Conservation (phyloP, 805 yeast genomes). For the Barnettozyma populi region DNA sequence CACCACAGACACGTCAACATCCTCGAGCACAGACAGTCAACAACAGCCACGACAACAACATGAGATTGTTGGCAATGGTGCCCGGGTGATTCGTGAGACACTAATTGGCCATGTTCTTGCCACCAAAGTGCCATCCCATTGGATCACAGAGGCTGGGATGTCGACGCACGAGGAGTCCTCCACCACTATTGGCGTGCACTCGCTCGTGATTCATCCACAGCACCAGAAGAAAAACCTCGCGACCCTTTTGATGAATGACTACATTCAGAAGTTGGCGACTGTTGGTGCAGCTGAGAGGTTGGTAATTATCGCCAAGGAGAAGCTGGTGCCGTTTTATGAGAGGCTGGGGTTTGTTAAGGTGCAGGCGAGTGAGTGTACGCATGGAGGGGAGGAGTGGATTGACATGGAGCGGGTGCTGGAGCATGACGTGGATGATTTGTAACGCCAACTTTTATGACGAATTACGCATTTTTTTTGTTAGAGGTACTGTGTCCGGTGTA, state of each 20-base stretch:
- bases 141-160: constrained; percentile 58
- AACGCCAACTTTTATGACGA: neutral
- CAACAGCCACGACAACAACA: constrained; percentile 1
- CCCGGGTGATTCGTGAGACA: constrained; percentile 45
- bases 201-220: constrained; percentile 69
- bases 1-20: neutral
- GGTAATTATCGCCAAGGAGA: constrained; percentile 64
- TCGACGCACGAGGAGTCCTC: constrained; percentile 69
- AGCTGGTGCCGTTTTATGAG: constrained; percentile 70
- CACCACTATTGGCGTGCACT: constrained; percentile 71
- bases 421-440: constrained; percentile 40
- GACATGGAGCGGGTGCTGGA: constrained; percentile 42
- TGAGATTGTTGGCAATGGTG: constrained; percentile 24
- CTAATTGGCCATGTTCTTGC: constrained; percentile 79
- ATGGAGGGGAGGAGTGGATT: constrained; percentile 58
- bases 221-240: constrained; percentile 83
- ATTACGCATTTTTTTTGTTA: neutral
- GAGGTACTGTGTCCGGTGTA: too few relatives aligned
- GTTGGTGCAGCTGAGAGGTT: constrained; percentile 81
- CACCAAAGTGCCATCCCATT: constrained; percentile 54
- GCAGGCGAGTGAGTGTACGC: constrained; percentile 44
- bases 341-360: constrained; percentile 74
- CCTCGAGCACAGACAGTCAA: neutral
- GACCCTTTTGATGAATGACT: constrained; percentile 77
- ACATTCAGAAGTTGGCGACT: constrained; percentile 81